A percentile compares a stretch with the other conserved stretches of the same genome.
Conservation (phyloP, 768 basidiomycete species). For the Hygrocybe coccinea region DNA sequence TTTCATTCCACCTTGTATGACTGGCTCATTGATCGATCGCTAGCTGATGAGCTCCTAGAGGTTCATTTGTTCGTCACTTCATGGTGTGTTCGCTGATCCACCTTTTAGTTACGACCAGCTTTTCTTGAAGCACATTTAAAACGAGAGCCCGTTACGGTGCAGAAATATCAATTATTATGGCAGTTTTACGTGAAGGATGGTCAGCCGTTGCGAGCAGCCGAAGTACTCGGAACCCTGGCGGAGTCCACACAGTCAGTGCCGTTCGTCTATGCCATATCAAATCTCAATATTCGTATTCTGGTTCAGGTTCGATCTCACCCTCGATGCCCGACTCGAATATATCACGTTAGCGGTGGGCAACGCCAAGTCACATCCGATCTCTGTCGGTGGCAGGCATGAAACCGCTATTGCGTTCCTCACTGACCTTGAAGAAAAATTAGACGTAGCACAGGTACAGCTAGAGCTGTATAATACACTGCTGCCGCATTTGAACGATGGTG, state of each 20-base stretch:
- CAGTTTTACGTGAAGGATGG: conserved; percentile 94
- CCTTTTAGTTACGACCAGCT: conserved; percentile 66
- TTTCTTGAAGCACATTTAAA: conserved; percentile 87
- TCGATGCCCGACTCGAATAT: conserved; percentile 82
- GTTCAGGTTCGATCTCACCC: conserved; percentile 55
- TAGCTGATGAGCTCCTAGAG: conserved; percentile 87
- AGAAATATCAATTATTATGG: conserved; percentile 89
- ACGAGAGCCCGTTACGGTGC: conserved; percentile 71
- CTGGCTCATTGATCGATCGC: conserved; percentile 77
- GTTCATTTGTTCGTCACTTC: conserved; percentile 39
- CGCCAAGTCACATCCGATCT: conserved; percentile 89
- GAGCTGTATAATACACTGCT: conserved; percentile 72
- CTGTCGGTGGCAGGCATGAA: conserved; percentile 71
- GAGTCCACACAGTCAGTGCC: conserved; percentile 72
- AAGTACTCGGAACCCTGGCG: conserved; percentile 76
- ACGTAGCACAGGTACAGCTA: conserved; percentile 95
- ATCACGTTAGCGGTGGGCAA: conserved; percentile 92
- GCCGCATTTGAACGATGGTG: conserved; percentile 57
- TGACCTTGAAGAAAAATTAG: conserved; percentile 91
- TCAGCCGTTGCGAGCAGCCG: conserved; percentile 81
- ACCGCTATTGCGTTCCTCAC: conserved; percentile 94
- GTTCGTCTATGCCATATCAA: not conserved
- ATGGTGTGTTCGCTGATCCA: not conserved
- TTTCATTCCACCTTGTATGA: conserved; percentile 94
- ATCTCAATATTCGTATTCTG: conserved; percentile 3